Percentiles rank a stretch among this genome's conserved stretches.
Conservation (phyloP, 2,329 filamentous ascomycete species). For the Botrytis galanthina region DNA sequence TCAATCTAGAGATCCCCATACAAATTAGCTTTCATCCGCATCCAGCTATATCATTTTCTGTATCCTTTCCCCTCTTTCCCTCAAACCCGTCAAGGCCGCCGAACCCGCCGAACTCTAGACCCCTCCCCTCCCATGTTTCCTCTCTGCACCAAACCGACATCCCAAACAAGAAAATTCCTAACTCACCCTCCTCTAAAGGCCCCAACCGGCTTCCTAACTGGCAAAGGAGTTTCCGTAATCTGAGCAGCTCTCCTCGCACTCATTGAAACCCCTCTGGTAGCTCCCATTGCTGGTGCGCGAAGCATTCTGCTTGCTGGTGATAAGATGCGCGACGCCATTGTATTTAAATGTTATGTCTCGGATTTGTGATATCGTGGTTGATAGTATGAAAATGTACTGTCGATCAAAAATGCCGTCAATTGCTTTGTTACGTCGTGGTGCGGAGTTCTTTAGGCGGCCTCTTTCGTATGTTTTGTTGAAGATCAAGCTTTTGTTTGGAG, state of each 20-base stretch:
- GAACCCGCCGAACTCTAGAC: not conserved
- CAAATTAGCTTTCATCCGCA: not conserved
- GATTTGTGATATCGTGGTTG: not conserved
- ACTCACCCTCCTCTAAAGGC: slow-evolving; percentile 71
- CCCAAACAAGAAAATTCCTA: not conserved
- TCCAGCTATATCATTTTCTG: not conserved
- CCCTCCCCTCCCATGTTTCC: not conserved
- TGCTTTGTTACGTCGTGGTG: slow-evolving; percentile 9
- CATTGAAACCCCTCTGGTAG: not conserved
- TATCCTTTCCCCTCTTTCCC: not conserved
- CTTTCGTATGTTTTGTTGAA: not conserved
- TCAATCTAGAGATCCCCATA: slow-evolving; percentile 56
- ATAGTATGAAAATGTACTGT: not conserved
- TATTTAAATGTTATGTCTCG: not conserved
- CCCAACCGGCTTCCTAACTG: slow-evolving; percentile 64
- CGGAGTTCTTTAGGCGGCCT: slow-evolving; percentile 2
- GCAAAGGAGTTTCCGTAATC: slow-evolving; percentile 39
- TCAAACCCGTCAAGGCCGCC: not conserved
- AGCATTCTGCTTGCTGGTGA: slow-evolving; percentile 41
- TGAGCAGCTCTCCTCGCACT: not conserved
- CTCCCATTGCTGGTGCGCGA: slow-evolving; percentile 27
- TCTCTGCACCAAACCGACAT: not conserved
- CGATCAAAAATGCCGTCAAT: not conserved
- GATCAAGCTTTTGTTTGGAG: slow-evolving; percentile 18
- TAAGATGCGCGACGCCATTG: slow-evolving; percentile 47